Conservation (phyloP, 345 rosid species). For the Isatis tinctoria region DNA sequence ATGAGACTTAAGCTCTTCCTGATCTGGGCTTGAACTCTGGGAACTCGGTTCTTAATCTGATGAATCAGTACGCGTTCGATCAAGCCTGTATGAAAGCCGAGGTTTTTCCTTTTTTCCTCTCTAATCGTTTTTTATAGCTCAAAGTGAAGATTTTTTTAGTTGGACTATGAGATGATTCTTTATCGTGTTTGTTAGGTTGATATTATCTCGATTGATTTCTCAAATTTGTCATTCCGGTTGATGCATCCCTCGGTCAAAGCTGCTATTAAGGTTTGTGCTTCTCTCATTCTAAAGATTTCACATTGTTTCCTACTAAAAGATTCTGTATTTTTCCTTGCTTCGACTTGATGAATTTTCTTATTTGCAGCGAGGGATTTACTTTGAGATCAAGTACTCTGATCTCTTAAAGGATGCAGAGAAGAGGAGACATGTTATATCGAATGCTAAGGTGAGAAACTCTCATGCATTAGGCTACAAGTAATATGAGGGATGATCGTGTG, state of each 20-base stretch:
- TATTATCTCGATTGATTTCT: slow-evolving; percentile 66
- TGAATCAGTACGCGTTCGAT: slow-evolving; percentile 67
- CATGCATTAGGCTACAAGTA: neutral
- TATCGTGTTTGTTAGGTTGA: slow-evolving; percentile 59
- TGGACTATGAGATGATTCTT: neutral
- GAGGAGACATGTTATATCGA: slow-evolving; percentile 73
- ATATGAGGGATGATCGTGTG: neutral
- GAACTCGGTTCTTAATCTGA: slow-evolving; percentile 59
- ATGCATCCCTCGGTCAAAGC: slow-evolving; percentile 57
- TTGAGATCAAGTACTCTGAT: slow-evolving; percentile 66
- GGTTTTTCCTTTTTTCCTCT: slow-evolving; percentile 36
- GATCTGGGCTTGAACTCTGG: slow-evolving; percentile 60
- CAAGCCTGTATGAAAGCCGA: slow-evolving; percentile 64
- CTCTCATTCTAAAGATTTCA: neutral
- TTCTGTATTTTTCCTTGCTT: neutral
- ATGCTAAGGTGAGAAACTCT: slow-evolving; percentile 57
- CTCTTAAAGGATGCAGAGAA: slow-evolving; percentile 57
- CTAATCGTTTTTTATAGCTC: neutral
- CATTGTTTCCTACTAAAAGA: neutral
- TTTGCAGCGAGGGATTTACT: slow-evolving; percentile 74
- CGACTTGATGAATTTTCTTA: too few relatives aligned
- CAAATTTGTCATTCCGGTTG: slow-evolving; percentile 62
- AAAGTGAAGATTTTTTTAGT: neutral
- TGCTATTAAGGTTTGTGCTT: slow-evolving; percentile 59
- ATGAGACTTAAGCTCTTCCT: too few relatives aligned